Evolutionary conservation across 495 filamentous ascomycete genomes (phyloP), one percentile per base, ranked within the genome.

Genomic region (Penicillium maclennaniae): DNA sequence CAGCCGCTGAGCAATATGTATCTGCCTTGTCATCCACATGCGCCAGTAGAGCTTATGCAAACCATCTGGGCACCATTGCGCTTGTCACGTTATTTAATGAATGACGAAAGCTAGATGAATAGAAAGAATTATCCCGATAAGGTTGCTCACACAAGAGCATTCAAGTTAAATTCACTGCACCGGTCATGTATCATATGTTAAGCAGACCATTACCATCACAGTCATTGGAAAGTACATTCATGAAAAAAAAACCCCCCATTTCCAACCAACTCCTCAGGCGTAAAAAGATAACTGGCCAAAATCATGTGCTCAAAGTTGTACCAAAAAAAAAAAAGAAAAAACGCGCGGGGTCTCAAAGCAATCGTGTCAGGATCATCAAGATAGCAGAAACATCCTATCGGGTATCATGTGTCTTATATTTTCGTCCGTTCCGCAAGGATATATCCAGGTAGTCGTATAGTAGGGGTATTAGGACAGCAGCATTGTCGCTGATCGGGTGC

Each of bases 381-480:
- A 25, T 43, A 21, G 52, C 42, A 50, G 26, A 31, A 31, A 17
- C 16, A 20, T 19, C 26, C 23, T 15, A 34, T 28, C 19, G 47
- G 53, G 57, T 59, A 56, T 56, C 47, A 53, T 49, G 46, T 34
- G 8, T 41, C 23, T 47, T 47, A 17, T 47, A 17, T 50, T 34
- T 14, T 34, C 36, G 16, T 49, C 38, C 38, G 21, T 25, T 21
- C 42, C 7, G 15, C 47, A 31, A 47, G 31, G 26, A 42, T 38
- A 25, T 23, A 17, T 51, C 37, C 31, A 8, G 19, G 25, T 58
- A 19, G 39, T 47, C 43, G 47, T 40, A 34, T 34, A 34, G 31
- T 12, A 34, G 9, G 31, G 31, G 10, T 10, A 45, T 28, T 16
- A 12, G 10, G 20, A n/a, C 19, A 10, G 12, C 19, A 19, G 10